These are phyloP conservation scores for Spergularia azorica DNA, from an alignment of 179 eudicot species.

Conservation along the genomic window DNA sequence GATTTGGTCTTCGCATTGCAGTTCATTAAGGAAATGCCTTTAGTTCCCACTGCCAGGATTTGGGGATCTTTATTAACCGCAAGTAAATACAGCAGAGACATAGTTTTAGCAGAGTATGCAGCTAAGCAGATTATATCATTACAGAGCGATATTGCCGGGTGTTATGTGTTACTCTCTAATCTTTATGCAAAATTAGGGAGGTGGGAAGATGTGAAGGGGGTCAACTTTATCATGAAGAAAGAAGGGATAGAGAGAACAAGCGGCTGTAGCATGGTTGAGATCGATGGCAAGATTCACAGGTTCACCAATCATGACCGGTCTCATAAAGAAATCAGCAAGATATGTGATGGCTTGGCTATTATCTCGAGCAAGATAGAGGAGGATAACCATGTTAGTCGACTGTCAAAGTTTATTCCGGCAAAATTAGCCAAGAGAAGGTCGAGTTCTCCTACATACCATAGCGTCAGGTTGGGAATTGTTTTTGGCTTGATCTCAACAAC, in stretches of 20 bases:
- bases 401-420: slow-evolving; percentile 43
- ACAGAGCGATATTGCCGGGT: slow-evolving; percentile 57
- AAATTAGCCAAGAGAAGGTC: slow-evolving; percentile 42
- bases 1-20: slow-evolving; percentile 42
- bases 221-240: slow-evolving; percentile 48
- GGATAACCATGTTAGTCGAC: slow-evolving; percentile 19
- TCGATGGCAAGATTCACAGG: slow-evolving; percentile 37
- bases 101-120: slow-evolving; percentile 61
- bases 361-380: slow-evolving; percentile 45
- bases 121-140: slow-evolving; percentile 40
- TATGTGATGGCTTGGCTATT: slow-evolving; percentile 55
- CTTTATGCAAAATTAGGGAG: slow-evolving; percentile 68
- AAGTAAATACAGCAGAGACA: slow-evolving; percentile 50
- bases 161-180: slow-evolving; percentile 63
- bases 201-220: slow-evolving; percentile 62
- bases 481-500: slow-evolving; percentile 58
- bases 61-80: slow-evolving; percentile 77
- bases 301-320: slow-evolving; percentile 54
- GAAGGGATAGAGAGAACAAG: slow-evolving; percentile 46
- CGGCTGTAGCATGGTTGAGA: slow-evolving; percentile 50
- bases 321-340: slow-evolving; percentile 33
- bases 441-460: slow-evolving; percentile 47
- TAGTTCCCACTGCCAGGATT: slow-evolving; percentile 59
- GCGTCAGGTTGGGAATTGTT: slow-evolving; percentile 63
- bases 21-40: slow-evolving; percentile 63